Conservation (phyloP, 441 rosid species). For the Pelargonium australe region DNA sequence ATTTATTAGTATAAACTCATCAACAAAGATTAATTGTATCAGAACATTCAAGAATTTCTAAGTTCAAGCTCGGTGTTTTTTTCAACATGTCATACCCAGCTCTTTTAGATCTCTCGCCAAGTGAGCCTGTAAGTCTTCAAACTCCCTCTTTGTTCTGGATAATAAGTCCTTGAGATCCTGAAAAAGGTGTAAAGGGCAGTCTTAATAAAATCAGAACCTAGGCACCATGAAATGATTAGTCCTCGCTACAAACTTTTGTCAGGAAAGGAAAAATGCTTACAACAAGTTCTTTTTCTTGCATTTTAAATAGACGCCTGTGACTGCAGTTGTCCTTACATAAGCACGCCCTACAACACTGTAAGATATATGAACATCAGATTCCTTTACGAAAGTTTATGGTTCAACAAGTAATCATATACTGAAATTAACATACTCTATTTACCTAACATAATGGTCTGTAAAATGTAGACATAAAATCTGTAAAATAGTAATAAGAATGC, state of each 20-base stretch:
- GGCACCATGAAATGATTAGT: background rate
- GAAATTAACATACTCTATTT: too few relatives aligned
- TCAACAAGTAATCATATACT: background rate
- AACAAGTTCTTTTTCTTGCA: constrained; percentile 69
- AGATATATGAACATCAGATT: constrained; percentile 14
- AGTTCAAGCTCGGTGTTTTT: background rate
- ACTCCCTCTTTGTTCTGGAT: constrained; percentile 50
- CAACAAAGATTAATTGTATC: background rate
- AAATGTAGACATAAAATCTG: background rate
- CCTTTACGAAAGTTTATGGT: background rate
- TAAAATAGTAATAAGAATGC: too few relatives aligned
- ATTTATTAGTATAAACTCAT: constrained; percentile 9
- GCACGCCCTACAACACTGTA: constrained; percentile 44
- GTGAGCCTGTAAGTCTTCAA: constrained; percentile 52
- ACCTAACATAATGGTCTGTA: background rate
- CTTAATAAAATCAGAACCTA: background rate
- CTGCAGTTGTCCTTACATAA: constrained; percentile 33
- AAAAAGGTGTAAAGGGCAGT: constrained; percentile 12
- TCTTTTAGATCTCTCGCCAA: constrained; percentile 52
- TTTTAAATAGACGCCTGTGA: constrained; percentile 42
- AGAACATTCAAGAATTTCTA: background rate
- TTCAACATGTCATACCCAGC: constrained; percentile 39
- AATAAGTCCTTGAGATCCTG: constrained; percentile 69
- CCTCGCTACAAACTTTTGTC: background rate
- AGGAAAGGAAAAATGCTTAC: constrained; percentile 29